These are phyloP conservation scores for Mycena rebaudengoi DNA, from an alignment of 768 basidiomycete species.

Conservation along the genomic window DNA sequence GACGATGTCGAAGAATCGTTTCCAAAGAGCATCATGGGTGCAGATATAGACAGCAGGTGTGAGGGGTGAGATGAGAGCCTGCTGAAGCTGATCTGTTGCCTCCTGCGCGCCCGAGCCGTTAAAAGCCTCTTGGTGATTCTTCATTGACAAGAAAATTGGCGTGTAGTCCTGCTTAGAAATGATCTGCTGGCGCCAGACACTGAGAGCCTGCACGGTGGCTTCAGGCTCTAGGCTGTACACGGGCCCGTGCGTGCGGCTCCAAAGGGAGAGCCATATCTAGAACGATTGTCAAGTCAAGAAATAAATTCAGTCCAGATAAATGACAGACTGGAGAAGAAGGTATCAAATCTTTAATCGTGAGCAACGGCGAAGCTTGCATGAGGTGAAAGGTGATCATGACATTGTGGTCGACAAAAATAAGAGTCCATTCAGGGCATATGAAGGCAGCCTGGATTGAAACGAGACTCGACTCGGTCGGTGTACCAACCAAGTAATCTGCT, in stretches of 20 bases:
- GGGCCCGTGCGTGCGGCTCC: not conserved
- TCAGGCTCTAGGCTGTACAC: constrained; percentile 7
- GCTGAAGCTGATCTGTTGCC: constrained; percentile 24
- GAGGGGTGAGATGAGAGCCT: constrained; percentile 23
- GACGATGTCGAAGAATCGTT: not conserved
- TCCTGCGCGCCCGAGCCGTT: constrained; percentile 35
- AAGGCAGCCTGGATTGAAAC: not conserved
- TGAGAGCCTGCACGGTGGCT: not conserved
- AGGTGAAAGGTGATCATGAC: not conserved
- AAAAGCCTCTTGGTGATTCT: constrained; percentile 22
- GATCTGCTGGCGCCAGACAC: not conserved
- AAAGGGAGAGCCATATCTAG: not conserved
- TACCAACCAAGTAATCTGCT: not conserved
- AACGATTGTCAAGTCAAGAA: not conserved
- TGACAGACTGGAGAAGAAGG: not conserved
- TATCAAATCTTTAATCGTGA: not conserved
- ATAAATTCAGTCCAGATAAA: not conserved
- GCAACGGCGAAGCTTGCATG: not conserved
- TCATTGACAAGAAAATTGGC: constrained; percentile 11
- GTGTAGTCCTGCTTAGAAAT: not conserved
- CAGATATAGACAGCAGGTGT: constrained; percentile 23
- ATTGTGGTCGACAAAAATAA: not conserved
- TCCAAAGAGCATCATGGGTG: not conserved
- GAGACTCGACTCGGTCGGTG: too few relatives aligned
- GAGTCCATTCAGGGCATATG: not conserved